phyloP scores from a whole-genome alignment of 2,329 filamentous ascomycete genomes.

The Colletotrichum melonis region DNA sequence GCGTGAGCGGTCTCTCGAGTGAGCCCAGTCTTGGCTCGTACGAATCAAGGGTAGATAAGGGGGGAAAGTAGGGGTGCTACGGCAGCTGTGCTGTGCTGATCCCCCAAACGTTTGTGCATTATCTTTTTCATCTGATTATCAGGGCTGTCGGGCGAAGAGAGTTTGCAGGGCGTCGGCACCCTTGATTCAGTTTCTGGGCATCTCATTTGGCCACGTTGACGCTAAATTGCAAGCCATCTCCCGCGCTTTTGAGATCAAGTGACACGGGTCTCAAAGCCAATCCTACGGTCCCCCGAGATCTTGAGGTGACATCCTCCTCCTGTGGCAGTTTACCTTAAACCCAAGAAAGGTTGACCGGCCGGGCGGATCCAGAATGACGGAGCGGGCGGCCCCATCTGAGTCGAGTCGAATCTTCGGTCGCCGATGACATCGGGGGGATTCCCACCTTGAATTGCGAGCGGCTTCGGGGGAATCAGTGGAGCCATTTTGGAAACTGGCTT shows the following conservation, averaged over 20 bases:
- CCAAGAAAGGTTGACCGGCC: not conserved
- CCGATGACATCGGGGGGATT: not conserved
- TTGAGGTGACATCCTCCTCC: not conserved
- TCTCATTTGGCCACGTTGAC: constrained; percentile 17
- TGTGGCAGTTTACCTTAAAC: not conserved
- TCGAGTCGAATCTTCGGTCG: not conserved
- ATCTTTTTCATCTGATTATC: constrained; percentile 21
- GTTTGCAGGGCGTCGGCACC: constrained; percentile 8
- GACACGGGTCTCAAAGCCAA: not conserved
- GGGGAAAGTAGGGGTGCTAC: not conserved
- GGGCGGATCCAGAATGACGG: not conserved
- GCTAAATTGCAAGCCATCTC: not conserved
- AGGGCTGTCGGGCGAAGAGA: not conserved
- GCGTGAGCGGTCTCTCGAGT: not conserved
- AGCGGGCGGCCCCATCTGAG: not conserved
- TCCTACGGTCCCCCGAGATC: not conserved
- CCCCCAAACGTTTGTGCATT: not conserved
- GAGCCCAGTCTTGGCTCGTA: not conserved
- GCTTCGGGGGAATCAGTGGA: not conserved
- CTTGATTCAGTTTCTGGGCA: constrained; percentile 10
- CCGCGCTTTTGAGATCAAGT: not conserved
- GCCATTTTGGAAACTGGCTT: not conserved
- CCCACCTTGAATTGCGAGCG: not conserved
- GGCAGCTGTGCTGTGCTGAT: not conserved
- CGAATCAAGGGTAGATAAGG: constrained; percentile 21